Evolutionary conservation across 2,329 filamentous ascomycete species (phyloP), one percentile per base, ranked within the genome.

Genomic region (Pseudogymnoascus sp.): DNA sequence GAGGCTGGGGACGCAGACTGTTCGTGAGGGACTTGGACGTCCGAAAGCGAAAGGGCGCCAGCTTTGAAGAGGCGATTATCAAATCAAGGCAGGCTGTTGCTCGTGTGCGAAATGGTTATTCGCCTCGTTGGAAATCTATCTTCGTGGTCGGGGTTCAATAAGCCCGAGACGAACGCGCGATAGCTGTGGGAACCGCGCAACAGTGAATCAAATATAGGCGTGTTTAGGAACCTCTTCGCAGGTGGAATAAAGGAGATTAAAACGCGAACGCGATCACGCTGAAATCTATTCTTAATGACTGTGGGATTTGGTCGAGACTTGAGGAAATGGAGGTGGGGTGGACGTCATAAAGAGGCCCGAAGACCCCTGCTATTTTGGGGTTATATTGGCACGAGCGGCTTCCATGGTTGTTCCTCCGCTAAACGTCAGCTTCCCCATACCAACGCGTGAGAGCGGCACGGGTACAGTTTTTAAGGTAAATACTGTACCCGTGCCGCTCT

Each of bases 1-100:
- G 80, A 55, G 76, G 72, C 64, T 68, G 66, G 35, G 58, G 21
- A 21, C 33, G 21, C 35, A 40, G 35, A 14, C 33, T 25, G 16
- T 25, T 31, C n/a, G 58, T 38, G 25, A 40, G 58, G 58, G 58
- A 60, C 58, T 60, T 60, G 21, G n/a, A 60, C 23, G 58, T 40
- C 58, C 58, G 58, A 40, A 60, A 40, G 58, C 25, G 35, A 60
- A 60, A 41, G 58, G 38, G 58, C 18, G 58, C 58, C 58, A 60
- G 35, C 38, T 60, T 60, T 41, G 35, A 14, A 21, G 49, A 55
- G 28, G 16, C 28, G 5, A 31, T 55, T 55, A 33, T 11, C 11
- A 8, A 55, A 55, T 12, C n/a, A 33, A 18, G 25, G 18, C n/a
- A 12, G n/a, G 25, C 9, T 18, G 45, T 55, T 55, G n/a, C 9